A percentile compares a stretch with the other conserved stretches of the same genome.
Conservation (phyloP, 768 basidiomycete genomes). For the Obba rivulosa region DNA sequence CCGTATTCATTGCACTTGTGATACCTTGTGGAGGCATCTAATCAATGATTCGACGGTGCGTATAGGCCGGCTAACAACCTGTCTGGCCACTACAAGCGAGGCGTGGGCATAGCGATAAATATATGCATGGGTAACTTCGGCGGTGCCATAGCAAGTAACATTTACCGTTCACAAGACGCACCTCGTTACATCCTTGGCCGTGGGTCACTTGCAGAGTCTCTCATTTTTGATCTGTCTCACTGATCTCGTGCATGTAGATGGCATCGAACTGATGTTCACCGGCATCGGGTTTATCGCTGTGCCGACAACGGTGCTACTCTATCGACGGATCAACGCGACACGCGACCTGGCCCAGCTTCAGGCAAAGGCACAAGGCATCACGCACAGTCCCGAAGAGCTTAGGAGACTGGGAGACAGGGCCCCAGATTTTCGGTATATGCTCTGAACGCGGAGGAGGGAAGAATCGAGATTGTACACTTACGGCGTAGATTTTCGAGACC, state of each 20-base stretch:
- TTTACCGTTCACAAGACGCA: slow-evolving; percentile 54
- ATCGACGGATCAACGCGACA: slow-evolving; percentile 49
- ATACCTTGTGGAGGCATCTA: neutral
- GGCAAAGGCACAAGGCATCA: slow-evolving; percentile 24
- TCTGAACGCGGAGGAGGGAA: too few species aligned
- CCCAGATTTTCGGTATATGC: slow-evolving; percentile 55
- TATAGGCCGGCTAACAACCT: slow-evolving; percentile 61
- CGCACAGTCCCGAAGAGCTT: slow-evolving; percentile 20
- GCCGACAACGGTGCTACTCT: slow-evolving; percentile 43
- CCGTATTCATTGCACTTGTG: neutral
- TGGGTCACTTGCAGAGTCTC: too few species aligned
- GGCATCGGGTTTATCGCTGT: slow-evolving; percentile 53
- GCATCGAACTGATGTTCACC: slow-evolving; percentile 59
- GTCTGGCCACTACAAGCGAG: slow-evolving; percentile 65
- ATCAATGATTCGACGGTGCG: neutral
- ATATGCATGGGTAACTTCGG: slow-evolving; percentile 62
- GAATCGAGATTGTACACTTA: too few species aligned
- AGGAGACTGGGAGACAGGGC: slow-evolving; percentile 50
- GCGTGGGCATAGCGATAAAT: slow-evolving; percentile 64
- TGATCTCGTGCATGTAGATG: slow-evolving; percentile 35
- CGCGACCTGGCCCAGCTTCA: slow-evolving; percentile 43
- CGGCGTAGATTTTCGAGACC: too few species aligned
- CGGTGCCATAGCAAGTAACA: slow-evolving; percentile 58
- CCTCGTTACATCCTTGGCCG: slow-evolving; percentile 61
- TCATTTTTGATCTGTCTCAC: too few species aligned